Evolutionary conservation across 768 basidiomycete genomes (phyloP).

Genomic region (Lyophyllum atratum): DNA sequence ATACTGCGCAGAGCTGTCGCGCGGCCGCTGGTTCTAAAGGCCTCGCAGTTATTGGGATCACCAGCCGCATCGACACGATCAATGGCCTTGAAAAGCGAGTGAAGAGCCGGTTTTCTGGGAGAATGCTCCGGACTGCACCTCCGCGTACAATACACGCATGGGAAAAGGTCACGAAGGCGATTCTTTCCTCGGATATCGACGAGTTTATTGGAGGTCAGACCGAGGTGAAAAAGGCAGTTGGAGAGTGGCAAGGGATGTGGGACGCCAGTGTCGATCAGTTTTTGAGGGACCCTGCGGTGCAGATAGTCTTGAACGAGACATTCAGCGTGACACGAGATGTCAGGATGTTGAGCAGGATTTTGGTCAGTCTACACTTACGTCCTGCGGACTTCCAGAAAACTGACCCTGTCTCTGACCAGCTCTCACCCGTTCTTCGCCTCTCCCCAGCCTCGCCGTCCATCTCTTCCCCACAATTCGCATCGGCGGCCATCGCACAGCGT

Average conservation of each 20-base stretch:
- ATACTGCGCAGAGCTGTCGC: constrained; percentile 87
- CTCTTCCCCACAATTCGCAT: constrained; percentile 41
- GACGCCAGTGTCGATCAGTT: constrained; percentile 54
- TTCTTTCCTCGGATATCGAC: constrained; percentile 40
- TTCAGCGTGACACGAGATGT: constrained; percentile 64
- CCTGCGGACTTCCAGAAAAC: neutral
- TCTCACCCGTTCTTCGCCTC: constrained; percentile 44
- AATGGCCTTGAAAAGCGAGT: constrained; percentile 93
- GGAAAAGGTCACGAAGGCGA: constrained; percentile 45
- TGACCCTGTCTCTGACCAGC: constrained; percentile 33
- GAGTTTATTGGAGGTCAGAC: constrained; percentile 14
- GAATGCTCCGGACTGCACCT: constrained; percentile 78
- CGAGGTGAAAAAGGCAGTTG: constrained; percentile 22
- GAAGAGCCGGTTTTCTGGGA: constrained; percentile 94
- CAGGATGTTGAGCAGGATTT: constrained; percentile 54
- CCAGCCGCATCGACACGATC: constrained; percentile 85
- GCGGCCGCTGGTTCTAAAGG: constrained; percentile 62
- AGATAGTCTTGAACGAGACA: constrained; percentile 53
- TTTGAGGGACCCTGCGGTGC: constrained; percentile 47
- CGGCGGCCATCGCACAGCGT: constrained; percentile 53
- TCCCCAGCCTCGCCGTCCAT: constrained; percentile 56
- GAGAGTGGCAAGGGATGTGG: constrained; percentile 72
- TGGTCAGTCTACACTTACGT: constrained; percentile 46
- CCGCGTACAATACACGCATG: constrained; percentile 52
- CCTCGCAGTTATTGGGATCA: constrained; percentile 84